Percentiles rank a stretch among this genome's conserved stretches.
These are phyloP conservation scores for Blastomyces gilchristii DNA, from an alignment of 2,329 filamentous ascomycete genomes.

Conservation along the genomic window DNA sequence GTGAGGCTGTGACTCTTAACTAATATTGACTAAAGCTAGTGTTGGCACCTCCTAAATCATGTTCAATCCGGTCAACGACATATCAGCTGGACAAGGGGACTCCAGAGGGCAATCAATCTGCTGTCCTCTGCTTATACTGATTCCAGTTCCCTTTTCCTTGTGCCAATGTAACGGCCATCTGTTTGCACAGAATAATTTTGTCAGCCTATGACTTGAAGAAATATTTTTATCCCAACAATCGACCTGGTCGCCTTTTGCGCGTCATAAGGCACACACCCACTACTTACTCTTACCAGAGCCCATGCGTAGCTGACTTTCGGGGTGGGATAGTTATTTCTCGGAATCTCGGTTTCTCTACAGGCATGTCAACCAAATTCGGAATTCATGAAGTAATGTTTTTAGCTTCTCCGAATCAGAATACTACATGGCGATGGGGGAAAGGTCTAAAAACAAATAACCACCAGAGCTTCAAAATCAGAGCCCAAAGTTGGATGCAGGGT, in stretches of 20 bases:
- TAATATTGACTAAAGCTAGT: background rate
- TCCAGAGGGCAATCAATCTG: no score
- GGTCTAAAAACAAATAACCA: background rate
- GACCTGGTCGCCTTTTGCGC: no score
- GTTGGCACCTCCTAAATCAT: background rate
- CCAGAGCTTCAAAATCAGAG: background rate
- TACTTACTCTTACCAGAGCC: no score
- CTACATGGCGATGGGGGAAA: no score
- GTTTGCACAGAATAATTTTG: background rate
- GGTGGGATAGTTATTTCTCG: background rate
- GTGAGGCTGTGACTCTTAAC: background rate
- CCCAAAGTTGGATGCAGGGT: no score
- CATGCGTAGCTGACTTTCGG: background rate
- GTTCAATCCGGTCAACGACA: background rate
- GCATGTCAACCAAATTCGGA: no score
- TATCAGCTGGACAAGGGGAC: background rate
- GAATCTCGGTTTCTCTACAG: no score
- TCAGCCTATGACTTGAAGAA: background rate
- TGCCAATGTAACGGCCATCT: no score
- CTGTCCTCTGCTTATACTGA: no score
- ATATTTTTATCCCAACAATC: background rate
- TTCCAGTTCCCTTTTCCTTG: no score
- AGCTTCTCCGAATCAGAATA: no score
- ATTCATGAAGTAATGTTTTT: background rate
- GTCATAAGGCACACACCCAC: no score